phyloP scores from a whole-genome alignment of 1,139 yeast species.

The Yamadazyma triangularis region DNA sequence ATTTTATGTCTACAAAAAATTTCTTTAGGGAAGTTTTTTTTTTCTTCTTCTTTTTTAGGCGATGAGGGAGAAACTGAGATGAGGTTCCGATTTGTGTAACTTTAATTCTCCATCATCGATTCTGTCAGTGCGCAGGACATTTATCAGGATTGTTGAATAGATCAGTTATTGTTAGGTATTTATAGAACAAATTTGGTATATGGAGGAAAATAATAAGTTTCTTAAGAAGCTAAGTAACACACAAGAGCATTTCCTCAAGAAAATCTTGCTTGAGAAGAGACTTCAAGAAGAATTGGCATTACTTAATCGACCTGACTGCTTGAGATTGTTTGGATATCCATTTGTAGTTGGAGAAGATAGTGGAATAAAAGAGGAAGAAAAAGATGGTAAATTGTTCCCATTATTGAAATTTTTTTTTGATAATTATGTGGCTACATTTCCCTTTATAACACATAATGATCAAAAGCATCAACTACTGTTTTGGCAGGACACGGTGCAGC shows the following conservation, averaged over 20 bases:
- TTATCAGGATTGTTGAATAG: no score
- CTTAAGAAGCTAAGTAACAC: conserved; percentile 39
- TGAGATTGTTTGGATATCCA: conserved; percentile 71
- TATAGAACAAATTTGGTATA: no score
- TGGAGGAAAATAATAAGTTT: conserved; percentile 7
- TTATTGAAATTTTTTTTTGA: conserved; percentile 61
- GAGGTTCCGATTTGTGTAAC: no score
- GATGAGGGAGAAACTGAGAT: conserved; percentile 4
- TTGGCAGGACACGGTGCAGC: conserved; percentile 78
- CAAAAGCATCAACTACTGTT: conserved; percentile 50
- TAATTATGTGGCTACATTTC: conserved; percentile 63
- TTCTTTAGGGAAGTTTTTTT: conserved; percentile 4
- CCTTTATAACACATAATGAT: conserved; percentile 54
- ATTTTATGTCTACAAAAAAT: no score
- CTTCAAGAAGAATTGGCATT: conserved; percentile 57
- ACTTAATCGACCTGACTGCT: conserved; percentile 54
- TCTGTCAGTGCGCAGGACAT: no score
- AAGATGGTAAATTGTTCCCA: conserved; percentile 43
- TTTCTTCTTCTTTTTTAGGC: background rate
- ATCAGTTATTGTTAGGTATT: no score
- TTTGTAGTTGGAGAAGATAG: conserved; percentile 35
- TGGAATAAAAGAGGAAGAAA: no score
- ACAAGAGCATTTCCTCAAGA: conserved; percentile 81
- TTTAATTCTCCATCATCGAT: no score
- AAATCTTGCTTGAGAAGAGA: conserved; percentile 64